Evolutionary conservation across 805 yeast species (phyloP), one percentile per base, ranked within the genome.

Genomic region (Yarrowia keelungensis): DNA sequence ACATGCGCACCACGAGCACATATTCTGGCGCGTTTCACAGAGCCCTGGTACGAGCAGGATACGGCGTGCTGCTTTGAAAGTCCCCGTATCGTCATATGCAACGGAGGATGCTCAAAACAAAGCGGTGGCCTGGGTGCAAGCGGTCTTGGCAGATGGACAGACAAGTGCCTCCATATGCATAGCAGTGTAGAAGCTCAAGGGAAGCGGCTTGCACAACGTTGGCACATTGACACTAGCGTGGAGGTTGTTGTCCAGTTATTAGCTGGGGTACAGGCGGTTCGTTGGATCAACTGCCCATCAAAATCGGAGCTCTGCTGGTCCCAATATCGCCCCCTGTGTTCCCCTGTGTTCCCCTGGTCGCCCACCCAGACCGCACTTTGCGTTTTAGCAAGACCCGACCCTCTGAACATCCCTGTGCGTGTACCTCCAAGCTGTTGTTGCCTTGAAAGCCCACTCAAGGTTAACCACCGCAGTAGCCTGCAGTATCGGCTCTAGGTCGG

Each of bases 391-490:
- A n/a, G 15, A 43, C 2, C 11, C 11, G 7, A 5, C 32, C 32
- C 32, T 26, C 4, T 26, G 32, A 26, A 26, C 32, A 26, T 26
- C 32, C 7, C 32, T 5, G 7, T n/a, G n/a, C 12, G 14, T n/a
- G 47, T 10, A 8, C 47, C 47, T 16, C 47, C 47, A 16, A 16
- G 26, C 47, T 4, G 47, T 45, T 45, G 47, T 46, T 46, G 50
- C 50, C 50, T 22, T 12, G 50, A 12, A 46, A 46, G 8, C 54
- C 19, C 26, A 2, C 19, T 2, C 43, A 51, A 51, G n/a, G 58
- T 51, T 51, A 51, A 51, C 58, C 58, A 51, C 58, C 54, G 58
- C 58, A 51, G 58, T 16, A 51, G 32, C 14, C 5, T 51, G 58
- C 58, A 36, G 32, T 51, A 36, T 51, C 42, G 56, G 41, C 43